These are phyloP conservation scores for Globisporangium viniferum DNA, from an alignment of 352 stramenopile species.

Conservation along the genomic window DNA sequence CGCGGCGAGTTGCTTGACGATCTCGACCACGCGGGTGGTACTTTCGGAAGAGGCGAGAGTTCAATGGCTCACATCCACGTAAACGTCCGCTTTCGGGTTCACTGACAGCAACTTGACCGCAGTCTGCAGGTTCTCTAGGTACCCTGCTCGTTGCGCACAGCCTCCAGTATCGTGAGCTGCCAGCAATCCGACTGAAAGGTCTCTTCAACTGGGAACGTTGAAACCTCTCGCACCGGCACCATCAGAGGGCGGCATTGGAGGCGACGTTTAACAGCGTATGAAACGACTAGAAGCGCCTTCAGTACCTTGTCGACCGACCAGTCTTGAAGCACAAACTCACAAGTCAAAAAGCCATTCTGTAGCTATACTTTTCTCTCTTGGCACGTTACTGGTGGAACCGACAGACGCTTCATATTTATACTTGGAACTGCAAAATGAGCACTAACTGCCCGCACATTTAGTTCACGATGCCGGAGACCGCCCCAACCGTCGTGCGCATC, in stretches of 20 bases:
- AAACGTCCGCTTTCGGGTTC: constrained; percentile 60
- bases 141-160: constrained; percentile 38
- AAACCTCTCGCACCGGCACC: too few species aligned
- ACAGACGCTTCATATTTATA: too few species aligned
- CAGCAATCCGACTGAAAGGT: constrained; percentile 33
- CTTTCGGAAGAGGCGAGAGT: constrained; percentile 22
- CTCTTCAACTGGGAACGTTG: too few species aligned
- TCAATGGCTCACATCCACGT: constrained; percentile 65
- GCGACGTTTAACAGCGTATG: too few species aligned
- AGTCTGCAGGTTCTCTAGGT: constrained; percentile 48
- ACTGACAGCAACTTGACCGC: constrained; percentile 48
- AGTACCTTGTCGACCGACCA: too few species aligned
- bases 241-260: too few species aligned
- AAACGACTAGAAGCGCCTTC: too few species aligned
- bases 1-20: constrained; percentile 28
- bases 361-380: too few species aligned
- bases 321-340: too few species aligned
- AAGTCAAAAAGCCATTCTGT: too few species aligned
- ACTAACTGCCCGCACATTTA: background rate
- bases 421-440: too few species aligned
- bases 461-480: constrained; percentile 24
- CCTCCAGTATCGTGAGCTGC: constrained; percentile 10
- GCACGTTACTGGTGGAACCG: too few species aligned
- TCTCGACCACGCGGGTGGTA: constrained; percentile 22
- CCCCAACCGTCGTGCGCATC: constrained; percentile 11